These are phyloP conservation scores for Fusarium brevicatenulatum DNA, from an alignment of 2,329 filamentous ascomycete species.

Conservation along the genomic window DNA sequence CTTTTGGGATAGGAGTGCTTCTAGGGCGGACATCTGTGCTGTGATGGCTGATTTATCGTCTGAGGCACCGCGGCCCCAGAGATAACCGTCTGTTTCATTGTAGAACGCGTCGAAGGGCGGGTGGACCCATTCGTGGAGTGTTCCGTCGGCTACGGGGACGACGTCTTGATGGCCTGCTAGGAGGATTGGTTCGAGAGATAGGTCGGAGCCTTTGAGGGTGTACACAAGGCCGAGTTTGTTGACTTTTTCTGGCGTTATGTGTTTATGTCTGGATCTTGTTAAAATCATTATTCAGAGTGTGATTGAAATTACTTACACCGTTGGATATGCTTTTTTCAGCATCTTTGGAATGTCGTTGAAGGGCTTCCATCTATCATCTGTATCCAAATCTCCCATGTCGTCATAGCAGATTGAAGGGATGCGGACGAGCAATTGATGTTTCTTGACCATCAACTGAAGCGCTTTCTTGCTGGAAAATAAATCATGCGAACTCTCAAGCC, in stretches of 20 bases:
- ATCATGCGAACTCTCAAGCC: slow-evolving; percentile 39
- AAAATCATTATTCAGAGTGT: neutral
- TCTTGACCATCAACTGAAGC: slow-evolving; percentile 52
- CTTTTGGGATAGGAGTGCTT: slow-evolving; percentile 60
- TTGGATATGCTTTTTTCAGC: slow-evolving; percentile 59
- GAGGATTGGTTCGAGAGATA: slow-evolving; percentile 54
- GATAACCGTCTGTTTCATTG: slow-evolving; percentile 46
- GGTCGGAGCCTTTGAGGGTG: slow-evolving; percentile 64
- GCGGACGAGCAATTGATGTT: slow-evolving; percentile 62
- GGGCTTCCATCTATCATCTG: slow-evolving; percentile 63
- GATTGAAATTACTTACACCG: slow-evolving; percentile 47
- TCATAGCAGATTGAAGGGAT: slow-evolving; percentile 65
- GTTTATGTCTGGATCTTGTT: slow-evolving; percentile 48
- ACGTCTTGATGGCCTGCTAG: slow-evolving; percentile 55
- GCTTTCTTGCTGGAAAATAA: slow-evolving; percentile 46
- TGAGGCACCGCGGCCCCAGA: slow-evolving; percentile 53
- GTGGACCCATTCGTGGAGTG: slow-evolving; percentile 48
- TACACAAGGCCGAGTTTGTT: slow-evolving; percentile 70
- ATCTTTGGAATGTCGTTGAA: slow-evolving; percentile 60
- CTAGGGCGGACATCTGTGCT: slow-evolving; percentile 50
- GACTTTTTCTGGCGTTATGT: slow-evolving; percentile 59
- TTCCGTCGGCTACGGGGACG: slow-evolving; percentile 55
- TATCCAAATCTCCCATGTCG: slow-evolving; percentile 60
- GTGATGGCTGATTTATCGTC: slow-evolving; percentile 55
- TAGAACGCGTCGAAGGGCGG: slow-evolving; percentile 53